Percentiles rank a stretch among this genome's conserved stretches.
phyloP scores from a whole-genome alignment of 2,329 filamentous ascomycete species.

The Stemphylium beticola region DNA sequence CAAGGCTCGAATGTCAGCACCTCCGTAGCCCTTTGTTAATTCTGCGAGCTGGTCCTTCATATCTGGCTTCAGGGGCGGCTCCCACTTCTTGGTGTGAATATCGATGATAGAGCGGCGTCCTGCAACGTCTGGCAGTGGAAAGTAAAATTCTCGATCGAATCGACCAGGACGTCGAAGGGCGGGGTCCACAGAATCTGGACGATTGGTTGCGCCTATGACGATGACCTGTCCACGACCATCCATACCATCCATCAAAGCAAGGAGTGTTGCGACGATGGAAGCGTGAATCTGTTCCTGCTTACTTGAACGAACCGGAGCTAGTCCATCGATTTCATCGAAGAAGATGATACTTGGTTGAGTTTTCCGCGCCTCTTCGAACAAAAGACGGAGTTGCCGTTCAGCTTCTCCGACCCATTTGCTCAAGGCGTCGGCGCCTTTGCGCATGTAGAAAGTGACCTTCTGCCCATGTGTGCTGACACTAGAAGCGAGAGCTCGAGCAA shows the following conservation, averaged over 20 bases:
- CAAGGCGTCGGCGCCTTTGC: constrained; percentile 94
- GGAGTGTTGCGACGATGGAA: constrained; percentile 71
- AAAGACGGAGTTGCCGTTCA: constrained; percentile 87
- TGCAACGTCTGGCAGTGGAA: constrained; percentile 83
- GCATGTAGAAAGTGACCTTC: constrained; percentile 99
- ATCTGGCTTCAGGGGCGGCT: constrained; percentile 70
- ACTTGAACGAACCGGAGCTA: constrained; percentile 93
- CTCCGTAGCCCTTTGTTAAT: constrained; percentile 93
- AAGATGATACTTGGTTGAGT: constrained; percentile 99
- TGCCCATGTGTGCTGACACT: constrained; percentile 86
- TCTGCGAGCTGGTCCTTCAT: constrained; percentile 88
- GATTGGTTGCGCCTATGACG: constrained; percentile 97
- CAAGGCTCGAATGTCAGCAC: constrained; percentile 89
- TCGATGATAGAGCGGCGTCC: constrained; percentile 86
- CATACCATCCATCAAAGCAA: constrained; percentile 59
- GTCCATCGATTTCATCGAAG: constrained; percentile 97
- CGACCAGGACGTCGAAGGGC: constrained; percentile 91
- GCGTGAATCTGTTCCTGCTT: constrained; percentile 99
- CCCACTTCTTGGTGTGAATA: constrained; percentile 95
- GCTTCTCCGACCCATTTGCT: constrained; percentile 99
- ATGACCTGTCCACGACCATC: constrained; percentile 78
- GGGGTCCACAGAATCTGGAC: constrained; percentile 94
- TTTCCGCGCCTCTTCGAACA: constrained; percentile 95
- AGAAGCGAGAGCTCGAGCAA: constrained; percentile 90
- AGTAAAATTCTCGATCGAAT: constrained; percentile 98